Evolutionary conservation across 2,329 filamentous ascomycete genomes (phyloP).

Genomic region (Talaromyces sp.): DNA sequence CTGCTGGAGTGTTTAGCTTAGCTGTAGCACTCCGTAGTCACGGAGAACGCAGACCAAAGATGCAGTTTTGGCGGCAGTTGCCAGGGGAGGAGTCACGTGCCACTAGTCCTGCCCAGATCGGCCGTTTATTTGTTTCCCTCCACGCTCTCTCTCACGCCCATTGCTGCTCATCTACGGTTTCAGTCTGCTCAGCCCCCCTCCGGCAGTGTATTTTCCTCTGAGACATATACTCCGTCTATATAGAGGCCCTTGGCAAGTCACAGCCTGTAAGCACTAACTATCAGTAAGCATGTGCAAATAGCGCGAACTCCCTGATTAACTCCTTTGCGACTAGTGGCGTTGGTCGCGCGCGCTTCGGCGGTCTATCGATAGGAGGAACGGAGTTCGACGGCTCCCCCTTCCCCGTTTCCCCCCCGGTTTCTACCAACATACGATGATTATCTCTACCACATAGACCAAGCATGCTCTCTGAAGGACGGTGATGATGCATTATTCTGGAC

Average conservation of each 20-base stretch:
- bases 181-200: too few relatives aligned
- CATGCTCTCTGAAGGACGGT: not conserved
- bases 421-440: not conserved
- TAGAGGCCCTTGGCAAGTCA: not conserved
- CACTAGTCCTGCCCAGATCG: not conserved
- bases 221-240: not conserved
- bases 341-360: not conserved
- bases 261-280: not conserved
- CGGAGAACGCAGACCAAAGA: slow-evolving; percentile 14
- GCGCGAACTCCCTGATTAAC: not conserved
- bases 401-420: not conserved
- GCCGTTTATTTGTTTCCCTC: not conserved
- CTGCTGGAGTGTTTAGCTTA: not conserved
- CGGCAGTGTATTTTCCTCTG: not conserved
- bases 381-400: not conserved
- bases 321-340: slow-evolving; percentile 4
- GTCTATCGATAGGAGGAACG: slow-evolving; percentile 2
- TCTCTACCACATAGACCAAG: not conserved
- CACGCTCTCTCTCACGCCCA: too few relatives aligned
- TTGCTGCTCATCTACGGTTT: too few relatives aligned
- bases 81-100: not conserved
- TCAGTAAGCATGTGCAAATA: not conserved
- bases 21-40: not conserved
- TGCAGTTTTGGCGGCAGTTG: slow-evolving; percentile 3
- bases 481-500: not conserved